Conservation (phyloP, 768 basidiomycete genomes). For the Trametes cingulata region DNA sequence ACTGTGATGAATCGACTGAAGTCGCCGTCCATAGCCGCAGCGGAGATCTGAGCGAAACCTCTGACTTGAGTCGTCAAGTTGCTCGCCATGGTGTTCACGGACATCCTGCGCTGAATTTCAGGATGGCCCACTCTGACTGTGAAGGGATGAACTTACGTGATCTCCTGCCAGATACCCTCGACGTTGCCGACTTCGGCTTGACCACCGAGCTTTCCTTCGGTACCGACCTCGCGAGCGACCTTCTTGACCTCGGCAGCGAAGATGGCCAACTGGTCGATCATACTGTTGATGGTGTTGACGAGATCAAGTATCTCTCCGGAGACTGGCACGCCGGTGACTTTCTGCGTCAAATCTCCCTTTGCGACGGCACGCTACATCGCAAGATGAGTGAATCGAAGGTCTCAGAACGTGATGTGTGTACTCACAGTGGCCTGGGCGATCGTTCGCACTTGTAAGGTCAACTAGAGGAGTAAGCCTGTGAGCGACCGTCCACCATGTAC, state of each 20-base stretch:
- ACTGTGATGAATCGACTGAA: conserved; percentile 99
- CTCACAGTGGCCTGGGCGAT: conserved; percentile 90
- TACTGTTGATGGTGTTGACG: conserved; percentile 96
- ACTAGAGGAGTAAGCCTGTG: no score
- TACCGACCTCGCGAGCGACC: conserved; percentile 96
- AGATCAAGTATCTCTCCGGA: conserved; percentile 95
- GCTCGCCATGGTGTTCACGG: conserved; percentile 97
- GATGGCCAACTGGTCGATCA: conserved; percentile 68
- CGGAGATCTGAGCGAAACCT: conserved; percentile 98
- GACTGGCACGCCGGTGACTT: conserved; percentile 89
- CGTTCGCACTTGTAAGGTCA: conserved; percentile 91
- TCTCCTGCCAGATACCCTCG: conserved; percentile 98
- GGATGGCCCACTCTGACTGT: conserved; percentile 22
- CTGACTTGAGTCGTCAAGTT: conserved; percentile 98
- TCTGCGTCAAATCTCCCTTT: conserved; percentile 88
- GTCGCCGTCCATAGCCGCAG: conserved; percentile 98
- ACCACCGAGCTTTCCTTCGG: conserved; percentile 97
- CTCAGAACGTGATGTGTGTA: conserved; percentile 8
- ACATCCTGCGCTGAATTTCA: conserved; percentile 53
- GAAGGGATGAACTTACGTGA: conserved; percentile 65
- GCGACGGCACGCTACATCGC: conserved; percentile 81
- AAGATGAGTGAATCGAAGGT: not conserved
- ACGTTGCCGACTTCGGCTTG: conserved; percentile 97
- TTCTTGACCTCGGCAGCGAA: conserved; percentile 87
- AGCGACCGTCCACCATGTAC: no score